Conservation (phyloP, 495 filamentous ascomycete genomes). For the Daldinia bambusicola region DNA sequence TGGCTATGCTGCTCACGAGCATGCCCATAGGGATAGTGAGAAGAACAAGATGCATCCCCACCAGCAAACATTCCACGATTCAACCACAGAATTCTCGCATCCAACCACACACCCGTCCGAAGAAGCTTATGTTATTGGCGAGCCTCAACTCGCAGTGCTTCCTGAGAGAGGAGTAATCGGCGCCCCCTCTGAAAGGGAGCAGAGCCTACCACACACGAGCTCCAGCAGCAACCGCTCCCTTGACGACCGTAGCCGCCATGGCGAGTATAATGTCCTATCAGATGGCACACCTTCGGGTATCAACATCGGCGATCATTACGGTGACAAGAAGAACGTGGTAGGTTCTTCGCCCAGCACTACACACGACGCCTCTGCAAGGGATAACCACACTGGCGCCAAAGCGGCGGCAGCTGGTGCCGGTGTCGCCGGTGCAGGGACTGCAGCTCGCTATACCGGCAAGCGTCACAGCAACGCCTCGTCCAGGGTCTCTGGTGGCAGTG, state of each 20-base stretch:
- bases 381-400: slow-evolving; percentile 26
- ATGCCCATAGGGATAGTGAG: slow-evolving; percentile 12
- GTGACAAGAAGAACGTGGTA: not conserved
- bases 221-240: not conserved
- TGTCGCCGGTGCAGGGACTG: slow-evolving; percentile 13
- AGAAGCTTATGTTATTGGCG: not conserved
- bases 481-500: not conserved
- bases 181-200: not conserved
- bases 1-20: slow-evolving; percentile 28
- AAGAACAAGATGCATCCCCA: not conserved
- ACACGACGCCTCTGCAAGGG: not conserved
- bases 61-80: slow-evolving; percentile 10
- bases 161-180: not conserved
- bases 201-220: not conserved
- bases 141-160: slow-evolving; percentile 9
- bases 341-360: not conserved
- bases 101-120: not conserved
- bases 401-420: slow-evolving; percentile 17
- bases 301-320: slow-evolving; percentile 12
- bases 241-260: slow-evolving; percentile 13
- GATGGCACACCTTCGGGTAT: slow-evolving; percentile 44
- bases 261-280: slow-evolving; percentile 39
- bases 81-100: not conserved
- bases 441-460: slow-evolving; percentile 9
- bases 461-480: not conserved